A percentile compares a stretch with the other conserved stretches of the same genome.
phyloP scores from a whole-genome alignment of 352 stramenopile species.

The Pythium catenulatum region DNA sequence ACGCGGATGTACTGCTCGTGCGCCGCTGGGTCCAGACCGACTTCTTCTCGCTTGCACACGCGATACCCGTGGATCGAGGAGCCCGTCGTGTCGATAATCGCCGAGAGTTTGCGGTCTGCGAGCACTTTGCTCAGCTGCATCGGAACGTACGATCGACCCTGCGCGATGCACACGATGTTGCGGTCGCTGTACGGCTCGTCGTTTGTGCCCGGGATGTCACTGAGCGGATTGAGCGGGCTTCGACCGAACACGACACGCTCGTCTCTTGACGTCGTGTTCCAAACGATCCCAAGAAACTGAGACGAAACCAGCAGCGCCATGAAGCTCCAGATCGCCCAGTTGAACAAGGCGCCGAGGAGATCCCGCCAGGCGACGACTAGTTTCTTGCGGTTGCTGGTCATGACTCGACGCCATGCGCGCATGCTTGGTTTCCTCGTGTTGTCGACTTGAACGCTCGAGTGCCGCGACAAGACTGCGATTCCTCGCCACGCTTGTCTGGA shows the following conservation, averaged over 20 bases:
- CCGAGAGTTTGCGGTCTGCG: not conserved
- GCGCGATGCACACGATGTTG: conserved; percentile 62
- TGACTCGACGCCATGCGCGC: not conserved
- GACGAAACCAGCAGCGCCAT: conserved; percentile 56
- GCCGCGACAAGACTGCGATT: no score
- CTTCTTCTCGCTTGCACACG: conserved; percentile 39
- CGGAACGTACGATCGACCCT: conserved; percentile 58
- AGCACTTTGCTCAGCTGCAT: conserved; percentile 62
- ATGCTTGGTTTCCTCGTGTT: no score
- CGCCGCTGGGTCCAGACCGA: not conserved
- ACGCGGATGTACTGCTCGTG: conserved; percentile 30
- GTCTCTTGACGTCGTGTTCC: not conserved
- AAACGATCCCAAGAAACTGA: conserved; percentile 63
- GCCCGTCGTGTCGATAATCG: conserved; percentile 30
- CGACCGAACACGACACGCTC: conserved; percentile 12
- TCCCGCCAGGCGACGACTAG: not conserved
- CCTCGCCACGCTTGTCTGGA: no score
- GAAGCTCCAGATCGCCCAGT: conserved; percentile 65
- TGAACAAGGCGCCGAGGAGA: conserved; percentile 18
- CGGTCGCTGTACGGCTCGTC: conserved; percentile 74
- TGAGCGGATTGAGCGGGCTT: not conserved
- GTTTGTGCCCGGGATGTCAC: conserved; percentile 58
- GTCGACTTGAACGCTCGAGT: no score
- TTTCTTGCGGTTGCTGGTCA: not conserved
- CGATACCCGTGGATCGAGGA: conserved; percentile 57